Evolutionary conservation across 106 monocot species (phyloP), one percentile per base, ranked within the genome.

Genomic region (Amphibolis antarctica): DNA sequence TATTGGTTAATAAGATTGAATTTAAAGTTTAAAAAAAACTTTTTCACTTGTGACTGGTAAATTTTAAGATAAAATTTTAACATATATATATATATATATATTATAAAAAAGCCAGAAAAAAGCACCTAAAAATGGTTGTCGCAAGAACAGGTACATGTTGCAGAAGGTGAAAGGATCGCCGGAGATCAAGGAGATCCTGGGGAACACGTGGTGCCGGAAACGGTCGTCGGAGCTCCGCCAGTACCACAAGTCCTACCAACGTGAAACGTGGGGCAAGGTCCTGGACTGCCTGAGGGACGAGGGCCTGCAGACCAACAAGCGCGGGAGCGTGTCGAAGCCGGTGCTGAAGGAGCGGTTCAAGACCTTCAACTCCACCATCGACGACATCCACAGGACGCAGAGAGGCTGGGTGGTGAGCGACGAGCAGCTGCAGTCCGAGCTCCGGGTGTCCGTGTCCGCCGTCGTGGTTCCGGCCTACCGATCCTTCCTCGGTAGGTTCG

Each of bases 111-210:
- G n/a, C n/a, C n/a, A n/a, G n/a, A n/a, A n/a, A n/a, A n/a, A n/a
- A n/a, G n/a, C n/a, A n/a, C n/a, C n/a, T n/a, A n/a, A n/a, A n/a
- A n/a, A n/a, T n/a, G n/a, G n/a, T n/a, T n/a, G n/a, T n/a, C n/a
- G n/a, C n/a, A n/a, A n/a, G n/a, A n/a, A 14, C 44, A 66, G 84
- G 69, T 87, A 87, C 75, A 78, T 87, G 6, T 63, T 83, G 51
- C 82, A 87, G 74, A 87, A 83, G 77, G 72, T 86, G 43, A 82
- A 75, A 23, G 74, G 75, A 0, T 71, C 78, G 15, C 54, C 77
- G n/a, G 86, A 86, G 68, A 82, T 82, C 48, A 82, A 78, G 43
- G 50, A n/a, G 24, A 7, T 69, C 3, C 58, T 75, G 26, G 75
- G 75, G 21, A 48, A 68, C 45, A 44, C 51, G 20, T 75, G 75